Base-by-base conservation (phyloP, 1,139 yeast genomes). In the Kluyveromyces marxianus region DNA sequence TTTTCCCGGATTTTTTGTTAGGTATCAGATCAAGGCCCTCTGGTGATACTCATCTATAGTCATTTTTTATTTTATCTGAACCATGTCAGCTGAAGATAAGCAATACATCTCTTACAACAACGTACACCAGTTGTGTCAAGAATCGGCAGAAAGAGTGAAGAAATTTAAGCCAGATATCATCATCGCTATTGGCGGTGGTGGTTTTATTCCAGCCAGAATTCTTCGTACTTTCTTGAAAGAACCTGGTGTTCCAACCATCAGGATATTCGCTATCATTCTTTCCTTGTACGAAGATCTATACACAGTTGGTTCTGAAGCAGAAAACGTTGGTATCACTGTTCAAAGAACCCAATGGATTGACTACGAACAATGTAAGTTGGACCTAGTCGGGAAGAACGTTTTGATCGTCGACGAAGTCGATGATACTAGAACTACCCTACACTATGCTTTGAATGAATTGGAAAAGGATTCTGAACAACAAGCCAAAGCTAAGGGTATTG, bases 141-240 rank as follows among this genome's bases (percentile, higher is more conserved):
- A 73, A 54, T 71, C 78, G 2, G 79, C 83, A 3, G 69, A 63
- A 33, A 69, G 69, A 52, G 70, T 72, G 53, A 70, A 70, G 52
- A 66, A 67, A 28, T 68, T 72, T 55, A 69, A 75, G 42, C 75
- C 81, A 26, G 83, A 79, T 58, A 67, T 77, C 51, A 79, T 79
- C 56, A 76, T 79, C 48, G 82, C 83, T 49, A 79, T 79, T 52
- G 84, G 85, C 44, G 85, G 84, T 51, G 85, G 85, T 58, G 85
- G 85, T 10, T 78, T 79, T 59, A 79, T 79, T 48, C 84, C 85
- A 39, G 81, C 84, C 3, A 67, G 85, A 63, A 79, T 79, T 49
- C 67, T 79, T 52, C 71, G 85, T 65, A 74, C 84, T 2, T 79
- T 79, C 57, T 63, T 79, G 47, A 78, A 73, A 57, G 73, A 74